phyloP scores from a whole-genome alignment of 345 rosid genomes.

The Syzygium aromaticum region DNA sequence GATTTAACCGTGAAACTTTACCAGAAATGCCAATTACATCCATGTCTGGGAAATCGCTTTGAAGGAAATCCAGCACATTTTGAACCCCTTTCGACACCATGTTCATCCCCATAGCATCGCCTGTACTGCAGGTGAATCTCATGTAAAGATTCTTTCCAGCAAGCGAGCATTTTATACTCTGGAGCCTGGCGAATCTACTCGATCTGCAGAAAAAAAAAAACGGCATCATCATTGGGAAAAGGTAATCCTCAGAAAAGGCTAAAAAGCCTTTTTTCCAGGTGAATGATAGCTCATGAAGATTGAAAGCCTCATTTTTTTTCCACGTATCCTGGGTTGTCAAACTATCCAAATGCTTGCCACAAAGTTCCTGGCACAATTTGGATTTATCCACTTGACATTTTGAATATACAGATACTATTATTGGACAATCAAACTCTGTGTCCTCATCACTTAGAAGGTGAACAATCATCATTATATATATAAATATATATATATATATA shows the following conservation, averaged over 20 bases:
- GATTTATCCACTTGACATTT: background rate
- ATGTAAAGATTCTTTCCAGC: constrained; percentile 83
- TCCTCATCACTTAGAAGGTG: background rate
- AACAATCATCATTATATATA: background rate
- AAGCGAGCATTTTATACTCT: constrained; percentile 43
- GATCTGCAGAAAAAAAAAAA: constrained; percentile 37
- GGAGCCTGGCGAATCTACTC: constrained; percentile 70
- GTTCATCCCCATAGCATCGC: constrained; percentile 99
- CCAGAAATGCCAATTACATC: constrained; percentile 79
- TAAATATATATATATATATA: background rate
- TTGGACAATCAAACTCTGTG: background rate
- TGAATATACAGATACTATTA: background rate
- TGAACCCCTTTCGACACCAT: constrained; percentile 95
- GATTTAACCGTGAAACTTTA: constrained; percentile 4
- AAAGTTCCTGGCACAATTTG: background rate
- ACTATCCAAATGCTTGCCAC: background rate
- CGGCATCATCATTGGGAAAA: background rate
- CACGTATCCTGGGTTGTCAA: background rate
- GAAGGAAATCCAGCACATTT: constrained; percentile 75
- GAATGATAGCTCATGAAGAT: background rate
- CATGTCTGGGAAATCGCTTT: constrained; percentile 77
- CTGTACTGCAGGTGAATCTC: constrained; percentile 74
- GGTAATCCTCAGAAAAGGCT: background rate
- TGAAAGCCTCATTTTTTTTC: background rate
- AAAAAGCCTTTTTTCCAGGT: background rate